phyloP scores from a whole-genome alignment of 2,329 filamentous ascomycete genomes.

The Mycocentrospora acerina region DNA sequence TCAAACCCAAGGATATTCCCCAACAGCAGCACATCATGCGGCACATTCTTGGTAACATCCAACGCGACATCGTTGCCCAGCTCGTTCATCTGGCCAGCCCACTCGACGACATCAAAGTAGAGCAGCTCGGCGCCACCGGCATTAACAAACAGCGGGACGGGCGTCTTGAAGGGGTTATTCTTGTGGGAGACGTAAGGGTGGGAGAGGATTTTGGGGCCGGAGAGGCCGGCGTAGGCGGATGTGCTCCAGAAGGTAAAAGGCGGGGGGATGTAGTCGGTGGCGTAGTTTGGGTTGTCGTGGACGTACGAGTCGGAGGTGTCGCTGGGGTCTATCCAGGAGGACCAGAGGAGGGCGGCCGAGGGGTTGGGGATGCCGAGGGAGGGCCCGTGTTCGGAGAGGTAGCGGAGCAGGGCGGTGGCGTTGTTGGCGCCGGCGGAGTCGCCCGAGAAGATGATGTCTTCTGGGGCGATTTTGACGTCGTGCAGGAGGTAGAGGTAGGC shows the following conservation, averaged over 20 bases:
- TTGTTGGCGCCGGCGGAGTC: slow-evolving; percentile 55
- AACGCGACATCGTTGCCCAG: slow-evolving; percentile 46
- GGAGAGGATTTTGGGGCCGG: slow-evolving; percentile 11
- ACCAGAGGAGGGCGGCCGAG: slow-evolving; percentile 45
- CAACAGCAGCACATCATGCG: slow-evolving; percentile 51
- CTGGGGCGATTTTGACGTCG: slow-evolving; percentile 42
- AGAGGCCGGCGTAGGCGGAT: slow-evolving; percentile 30
- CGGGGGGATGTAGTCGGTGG: slow-evolving; percentile 46
- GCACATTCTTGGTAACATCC: slow-evolving; percentile 44
- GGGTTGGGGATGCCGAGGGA: slow-evolving; percentile 39
- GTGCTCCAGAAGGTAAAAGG: slow-evolving; percentile 49
- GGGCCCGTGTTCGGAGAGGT: slow-evolving; percentile 46
- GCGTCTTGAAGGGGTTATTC: slow-evolving; percentile 42
- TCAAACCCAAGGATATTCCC: slow-evolving; percentile 48
- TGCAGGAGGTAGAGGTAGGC: slow-evolving; percentile 50
- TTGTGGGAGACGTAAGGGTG: slow-evolving; percentile 44
- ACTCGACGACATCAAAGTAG: slow-evolving; percentile 43
- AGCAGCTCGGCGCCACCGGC: slow-evolving; percentile 47
- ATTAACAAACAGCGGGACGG: slow-evolving; percentile 46
- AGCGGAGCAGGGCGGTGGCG: slow-evolving; percentile 48
- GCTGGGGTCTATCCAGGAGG: slow-evolving; percentile 46
- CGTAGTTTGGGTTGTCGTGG: slow-evolving; percentile 34
- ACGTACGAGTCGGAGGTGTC: slow-evolving; percentile 26
- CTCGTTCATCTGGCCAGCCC: slow-evolving; percentile 41
- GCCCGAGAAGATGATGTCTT: slow-evolving; percentile 49